These are phyloP conservation scores for Aspergillus mulundensis DNA, from an alignment of 495 filamentous ascomycete genomes.

Conservation along the genomic window DNA sequence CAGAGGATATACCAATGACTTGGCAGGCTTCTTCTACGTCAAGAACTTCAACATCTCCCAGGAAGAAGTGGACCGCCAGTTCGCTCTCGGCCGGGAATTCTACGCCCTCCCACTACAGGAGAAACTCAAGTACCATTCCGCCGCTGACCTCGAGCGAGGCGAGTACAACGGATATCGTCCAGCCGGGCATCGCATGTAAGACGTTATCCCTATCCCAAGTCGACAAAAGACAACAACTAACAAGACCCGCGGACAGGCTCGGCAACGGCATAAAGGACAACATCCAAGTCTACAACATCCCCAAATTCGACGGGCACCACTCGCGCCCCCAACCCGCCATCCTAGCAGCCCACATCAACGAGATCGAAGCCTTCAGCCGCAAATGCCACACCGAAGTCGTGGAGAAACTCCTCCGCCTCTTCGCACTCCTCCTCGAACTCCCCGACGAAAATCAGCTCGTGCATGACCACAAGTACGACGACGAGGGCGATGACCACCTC, in stretches of 20 bases:
- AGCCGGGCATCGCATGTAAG: constrained; percentile 42
- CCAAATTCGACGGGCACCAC: constrained; percentile 47
- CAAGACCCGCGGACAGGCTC: constrained; percentile 21
- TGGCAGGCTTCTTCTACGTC: constrained; percentile 52
- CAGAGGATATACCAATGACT: constrained; percentile 23
- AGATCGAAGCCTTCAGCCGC: constrained; percentile 43
- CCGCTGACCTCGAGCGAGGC: constrained; percentile 27
- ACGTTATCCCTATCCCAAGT: background rate
- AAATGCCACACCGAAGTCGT: constrained; percentile 49
- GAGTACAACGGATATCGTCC: constrained; percentile 45
- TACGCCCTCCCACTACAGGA: constrained; percentile 53
- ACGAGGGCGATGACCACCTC: constrained; percentile 45
- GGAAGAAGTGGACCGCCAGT: constrained; percentile 54
- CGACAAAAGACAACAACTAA: background rate
- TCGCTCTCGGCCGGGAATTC: constrained; percentile 51
- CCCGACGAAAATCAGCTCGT: constrained; percentile 47
- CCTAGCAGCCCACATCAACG: constrained; percentile 24
- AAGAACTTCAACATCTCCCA: constrained; percentile 51
- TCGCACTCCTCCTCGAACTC: constrained; percentile 49
- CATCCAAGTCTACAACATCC: constrained; percentile 49
- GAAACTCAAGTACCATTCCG: constrained; percentile 47
- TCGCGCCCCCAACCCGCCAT: constrained; percentile 36
- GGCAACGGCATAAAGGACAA: constrained; percentile 47
- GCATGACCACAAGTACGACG: constrained; percentile 44
- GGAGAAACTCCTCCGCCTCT: constrained; percentile 48